Percentiles rank a stretch among this genome's conserved stretches.
These are phyloP conservation scores for Puccinia sorghi DNA, from an alignment of 1,284 basidiomycete species.

Conservation along the genomic window DNA sequence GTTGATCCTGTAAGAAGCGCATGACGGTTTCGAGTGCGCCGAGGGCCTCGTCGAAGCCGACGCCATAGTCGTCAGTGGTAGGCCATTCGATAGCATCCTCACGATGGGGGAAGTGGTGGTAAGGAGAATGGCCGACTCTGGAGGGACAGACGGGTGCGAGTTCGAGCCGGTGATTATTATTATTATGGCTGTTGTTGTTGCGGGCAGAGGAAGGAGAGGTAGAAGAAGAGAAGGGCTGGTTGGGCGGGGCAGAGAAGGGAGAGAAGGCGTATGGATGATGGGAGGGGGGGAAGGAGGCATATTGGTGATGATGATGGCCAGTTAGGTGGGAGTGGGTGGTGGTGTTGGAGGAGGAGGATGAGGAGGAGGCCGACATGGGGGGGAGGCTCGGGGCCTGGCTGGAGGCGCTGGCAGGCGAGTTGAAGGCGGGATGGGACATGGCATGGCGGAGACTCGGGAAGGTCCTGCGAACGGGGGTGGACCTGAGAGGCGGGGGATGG, in stretches of 20 bases:
- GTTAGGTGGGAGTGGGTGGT: no score
- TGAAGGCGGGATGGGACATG: slow-evolving; percentile 38
- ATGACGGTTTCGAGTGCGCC: slow-evolving; percentile 40
- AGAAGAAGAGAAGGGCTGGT: background rate
- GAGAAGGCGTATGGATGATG: slow-evolving; percentile 20
- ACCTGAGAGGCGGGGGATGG: slow-evolving; percentile 19
- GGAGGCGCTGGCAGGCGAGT: slow-evolving; percentile 1
- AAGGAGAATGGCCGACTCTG: slow-evolving; percentile 3
- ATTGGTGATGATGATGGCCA: slow-evolving; percentile 5
- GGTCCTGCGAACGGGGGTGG: slow-evolving; percentile 17
- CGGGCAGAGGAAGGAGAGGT: background rate
- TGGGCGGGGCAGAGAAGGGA: slow-evolving; percentile 37
- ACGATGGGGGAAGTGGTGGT: background rate
- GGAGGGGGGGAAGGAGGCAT: slow-evolving; percentile 22
- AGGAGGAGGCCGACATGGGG: slow-evolving; percentile 5
- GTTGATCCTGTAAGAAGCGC: slow-evolving; percentile 47
- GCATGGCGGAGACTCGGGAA: slow-evolving; percentile 44
- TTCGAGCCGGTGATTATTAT: slow-evolving; percentile 11
- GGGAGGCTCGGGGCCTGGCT: background rate
- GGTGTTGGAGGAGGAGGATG: background rate
- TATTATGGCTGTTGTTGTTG: background rate
- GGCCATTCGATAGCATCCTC: slow-evolving; percentile 28
- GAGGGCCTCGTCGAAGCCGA: slow-evolving; percentile 45
- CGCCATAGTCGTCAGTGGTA: background rate
- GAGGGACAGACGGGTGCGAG: slow-evolving; percentile 42